phyloP scores from a whole-genome alignment of 2,329 filamentous ascomycete species.

The Fusarium hostae region DNA sequence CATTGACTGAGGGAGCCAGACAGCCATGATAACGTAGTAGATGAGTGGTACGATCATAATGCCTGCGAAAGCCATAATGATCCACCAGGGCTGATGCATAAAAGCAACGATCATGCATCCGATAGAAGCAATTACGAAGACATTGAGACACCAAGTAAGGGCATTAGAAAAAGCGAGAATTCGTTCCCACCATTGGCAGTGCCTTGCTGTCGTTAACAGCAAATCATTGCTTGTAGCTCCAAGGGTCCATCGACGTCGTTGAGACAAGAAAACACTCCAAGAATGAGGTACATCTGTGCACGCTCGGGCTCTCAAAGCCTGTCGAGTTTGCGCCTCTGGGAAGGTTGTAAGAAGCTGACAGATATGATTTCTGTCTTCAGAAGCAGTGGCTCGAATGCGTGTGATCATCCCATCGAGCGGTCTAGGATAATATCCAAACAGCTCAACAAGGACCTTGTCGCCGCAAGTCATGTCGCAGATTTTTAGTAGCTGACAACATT shows the following conservation, averaged over 20 bases:
- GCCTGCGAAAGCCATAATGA: conserved; percentile 42
- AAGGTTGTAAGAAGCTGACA: conserved; percentile 43
- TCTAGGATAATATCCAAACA: conserved; percentile 40
- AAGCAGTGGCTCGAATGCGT: conserved; percentile 42
- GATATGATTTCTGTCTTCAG: conserved; percentile 42
- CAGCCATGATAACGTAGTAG: conserved; percentile 40
- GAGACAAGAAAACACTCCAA: conserved; percentile 53
- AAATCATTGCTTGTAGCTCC: conserved; percentile 44
- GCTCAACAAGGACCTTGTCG: conserved; percentile 35
- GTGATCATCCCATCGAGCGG: conserved; percentile 39
- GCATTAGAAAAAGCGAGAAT: conserved; percentile 41
- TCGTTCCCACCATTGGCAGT: conserved; percentile 43
- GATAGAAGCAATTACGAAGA: conserved; percentile 44
- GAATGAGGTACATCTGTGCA: conserved; percentile 54
- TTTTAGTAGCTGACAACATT: conserved; percentile 40
- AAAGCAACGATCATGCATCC: conserved; percentile 45
- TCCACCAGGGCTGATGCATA: conserved; percentile 42
- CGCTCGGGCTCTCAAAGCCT: conserved; percentile 54
- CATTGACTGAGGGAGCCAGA: conserved; percentile 40
- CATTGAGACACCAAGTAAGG: conserved; percentile 40
- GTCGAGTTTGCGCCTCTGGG: conserved; percentile 52
- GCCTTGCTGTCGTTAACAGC: conserved; percentile 26
- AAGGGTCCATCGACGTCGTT: conserved; percentile 44
- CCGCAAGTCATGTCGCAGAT: conserved; percentile 42
- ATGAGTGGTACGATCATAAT: conserved; percentile 42